Conservation (phyloP, 192 early-diverging fungal species). For the Entomortierella chlamydospora region DNA sequence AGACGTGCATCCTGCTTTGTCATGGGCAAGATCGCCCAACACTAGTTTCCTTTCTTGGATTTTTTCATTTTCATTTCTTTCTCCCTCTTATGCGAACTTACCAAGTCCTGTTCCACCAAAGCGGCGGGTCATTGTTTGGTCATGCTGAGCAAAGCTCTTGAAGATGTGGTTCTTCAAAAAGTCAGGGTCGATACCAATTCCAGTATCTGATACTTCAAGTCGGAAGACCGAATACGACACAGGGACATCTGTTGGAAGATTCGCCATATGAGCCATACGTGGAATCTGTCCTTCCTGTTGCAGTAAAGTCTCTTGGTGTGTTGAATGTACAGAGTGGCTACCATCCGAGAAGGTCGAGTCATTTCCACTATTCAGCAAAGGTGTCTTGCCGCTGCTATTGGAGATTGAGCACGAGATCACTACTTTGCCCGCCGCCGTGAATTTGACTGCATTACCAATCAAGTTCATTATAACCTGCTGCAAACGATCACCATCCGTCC, state of each 20-base stretch:
- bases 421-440: conserved; percentile 58
- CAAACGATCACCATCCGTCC: conserved; percentile 31
- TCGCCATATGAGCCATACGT: not conserved
- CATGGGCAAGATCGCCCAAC: too few species aligned
- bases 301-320: not conserved
- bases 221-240: conserved; percentile 54
- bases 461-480: conserved; percentile 64
- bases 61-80: too few species aligned
- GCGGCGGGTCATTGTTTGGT: conserved; percentile 74
- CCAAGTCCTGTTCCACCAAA: conserved; percentile 82
- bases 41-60: too few species aligned
- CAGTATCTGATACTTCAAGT: conserved; percentile 76
- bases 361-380: too few species aligned
- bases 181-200: conserved; percentile 78
- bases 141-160: conserved; percentile 78
- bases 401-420: conserved; percentile 16
- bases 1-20: too few species aligned
- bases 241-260: conserved; percentile 26
- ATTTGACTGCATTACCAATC: conserved; percentile 67
- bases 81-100: not conserved
- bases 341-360: not conserved
- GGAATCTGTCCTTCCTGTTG: conserved; percentile 6
- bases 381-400: not conserved
- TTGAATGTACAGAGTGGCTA: too few species aligned
- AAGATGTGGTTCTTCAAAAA: conserved; percentile 73